A percentile compares a stretch with the other conserved stretches of the same genome.
These are phyloP conservation scores for Sporisorium scitamineum DNA, from an alignment of 1,284 basidiomycete species.

Conservation along the genomic window DNA sequence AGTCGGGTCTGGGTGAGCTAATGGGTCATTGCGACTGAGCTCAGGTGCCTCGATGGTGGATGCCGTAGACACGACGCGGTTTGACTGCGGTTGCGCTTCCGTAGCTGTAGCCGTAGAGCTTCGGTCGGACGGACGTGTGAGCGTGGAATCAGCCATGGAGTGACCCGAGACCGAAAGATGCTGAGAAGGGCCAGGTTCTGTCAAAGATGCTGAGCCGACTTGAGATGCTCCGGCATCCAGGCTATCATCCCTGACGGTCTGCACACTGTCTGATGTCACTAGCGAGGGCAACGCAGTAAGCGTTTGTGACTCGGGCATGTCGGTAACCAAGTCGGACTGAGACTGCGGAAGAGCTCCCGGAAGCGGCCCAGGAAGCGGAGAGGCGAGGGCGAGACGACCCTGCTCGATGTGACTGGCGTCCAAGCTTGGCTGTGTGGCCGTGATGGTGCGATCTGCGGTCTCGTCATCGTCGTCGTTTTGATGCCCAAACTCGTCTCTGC, in stretches of 20 bases:
- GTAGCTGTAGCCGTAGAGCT: slow-evolving; percentile 34
- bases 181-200: background rate
- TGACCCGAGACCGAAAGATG: slow-evolving; percentile 26
- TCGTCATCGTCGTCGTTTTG: slow-evolving; percentile 13
- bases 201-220: background rate
- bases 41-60: slow-evolving; percentile 28
- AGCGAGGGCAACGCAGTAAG: slow-evolving; percentile 3
- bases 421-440: slow-evolving; percentile 8
- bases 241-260: slow-evolving; percentile 12
- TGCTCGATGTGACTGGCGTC: slow-evolving; percentile 22
- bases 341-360: slow-evolving; percentile 10
- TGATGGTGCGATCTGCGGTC: slow-evolving; percentile 20
- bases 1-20: background rate
- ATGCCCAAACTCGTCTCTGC: background rate
- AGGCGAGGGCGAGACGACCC: slow-evolving; percentile 11
- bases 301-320: slow-evolving; percentile 4
- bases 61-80: slow-evolving; percentile 31
- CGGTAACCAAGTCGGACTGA: background rate
- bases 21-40: background rate
- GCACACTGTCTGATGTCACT: slow-evolving; percentile 15
- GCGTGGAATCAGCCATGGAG: slow-evolving; percentile 9
- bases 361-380: slow-evolving; percentile 7
- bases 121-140: slow-evolving; percentile 19
- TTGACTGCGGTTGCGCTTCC: slow-evolving; percentile 9
- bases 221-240: background rate